Base-by-base conservation (phyloP, 768 basidiomycete genomes). In the Lyophyllum atratum region DNA sequence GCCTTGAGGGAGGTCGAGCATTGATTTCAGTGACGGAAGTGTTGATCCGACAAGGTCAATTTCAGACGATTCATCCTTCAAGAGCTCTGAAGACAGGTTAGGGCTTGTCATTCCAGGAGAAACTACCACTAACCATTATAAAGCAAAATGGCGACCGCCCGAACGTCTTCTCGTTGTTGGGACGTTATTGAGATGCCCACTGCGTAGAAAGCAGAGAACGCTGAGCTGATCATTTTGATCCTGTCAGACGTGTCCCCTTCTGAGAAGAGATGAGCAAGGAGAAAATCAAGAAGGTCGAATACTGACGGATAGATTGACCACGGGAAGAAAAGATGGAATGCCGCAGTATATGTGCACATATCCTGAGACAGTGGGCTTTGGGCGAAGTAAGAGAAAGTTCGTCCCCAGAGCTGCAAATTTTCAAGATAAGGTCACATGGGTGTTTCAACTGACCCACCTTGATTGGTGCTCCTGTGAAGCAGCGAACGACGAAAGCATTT, bases 61-160 rank as follows among this genome's bases (percentile, higher is more conserved):
- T 28, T 88, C 86, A 3, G 87, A 83, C 0, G 84, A 82, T 67
- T 99, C 96, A 54, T 95, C 93, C 71, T 90, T 91, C 33, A 99
- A 76, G 10, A 98, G 66, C 55, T 95, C 96, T 83, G 40, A 3
- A 1, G 7, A 43, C 7, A 51, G 15, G 24, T 56, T 29, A 24
- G 55, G 17, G 26, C 26, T 1, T 21, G 8, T 15, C 15, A 26
- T 11, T 4, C 8, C 12, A 17, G 14, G 11, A 1, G n/a, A 1
- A 24, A 24, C 12, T 37, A 46, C 0, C 47, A 59, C 80, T 42
- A 70, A 93, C 93, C 89, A 28, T 81, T 78, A 65, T 95, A 96
- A 0, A 96, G 77, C 44, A 91, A 81, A 50, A 93, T 82, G 0
- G 87, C 90, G 12, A 95, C 84, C 0, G 87, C 86, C 21, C 91